Evolutionary conservation across 352 stramenopile species (phyloP).

Genomic region (Phytophthora nicotianae): DNA sequence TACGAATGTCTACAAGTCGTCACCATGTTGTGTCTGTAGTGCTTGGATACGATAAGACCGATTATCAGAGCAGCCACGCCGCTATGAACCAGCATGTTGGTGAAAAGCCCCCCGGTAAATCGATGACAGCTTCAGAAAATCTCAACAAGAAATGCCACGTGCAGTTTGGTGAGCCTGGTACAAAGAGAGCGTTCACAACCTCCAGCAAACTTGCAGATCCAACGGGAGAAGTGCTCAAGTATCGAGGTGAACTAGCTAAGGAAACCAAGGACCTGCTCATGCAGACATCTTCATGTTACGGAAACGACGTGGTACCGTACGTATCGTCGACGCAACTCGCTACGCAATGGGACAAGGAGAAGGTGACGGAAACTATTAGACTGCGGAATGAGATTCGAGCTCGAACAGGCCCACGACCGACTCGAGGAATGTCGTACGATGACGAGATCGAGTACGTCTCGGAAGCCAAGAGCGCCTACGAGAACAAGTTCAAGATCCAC

Average conservation of each 20-base stretch:
- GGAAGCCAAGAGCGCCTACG: slow-evolving; percentile 70
- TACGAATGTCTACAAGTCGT: slow-evolving; percentile 27
- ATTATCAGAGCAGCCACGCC: slow-evolving; percentile 57
- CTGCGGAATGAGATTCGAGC: slow-evolving; percentile 73
- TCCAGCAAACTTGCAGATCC: slow-evolving; percentile 60
- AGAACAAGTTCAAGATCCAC: slow-evolving; percentile 73
- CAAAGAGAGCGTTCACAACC: slow-evolving; percentile 63
- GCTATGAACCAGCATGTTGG: slow-evolving; percentile 55
- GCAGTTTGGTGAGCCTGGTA: slow-evolving; percentile 65
- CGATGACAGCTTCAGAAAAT: slow-evolving; percentile 35
- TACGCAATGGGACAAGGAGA: slow-evolving; percentile 67
- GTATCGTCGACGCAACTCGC: slow-evolving; percentile 71
- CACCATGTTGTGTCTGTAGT: slow-evolving; percentile 69
- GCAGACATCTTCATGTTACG: slow-evolving; percentile 63
- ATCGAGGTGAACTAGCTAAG: slow-evolving; percentile 52
- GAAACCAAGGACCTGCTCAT: slow-evolving; percentile 64
- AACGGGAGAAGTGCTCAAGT: slow-evolving; percentile 71
- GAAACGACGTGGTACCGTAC: slow-evolving; percentile 54
- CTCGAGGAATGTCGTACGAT: slow-evolving; percentile 74
- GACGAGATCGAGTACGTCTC: slow-evolving; percentile 83
- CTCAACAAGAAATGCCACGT: slow-evolving; percentile 72
- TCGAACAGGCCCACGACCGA: slow-evolving; percentile 56
- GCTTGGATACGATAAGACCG: slow-evolving; percentile 58
- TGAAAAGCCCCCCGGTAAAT: slow-evolving; percentile 11
- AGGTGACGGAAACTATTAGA: slow-evolving; percentile 57